A percentile compares a stretch with the other conserved stretches of the same genome.
These are phyloP conservation scores for Cystofilobasidium macerans DNA, from an alignment of 768 basidiomycete species.

Conservation along the genomic window DNA sequence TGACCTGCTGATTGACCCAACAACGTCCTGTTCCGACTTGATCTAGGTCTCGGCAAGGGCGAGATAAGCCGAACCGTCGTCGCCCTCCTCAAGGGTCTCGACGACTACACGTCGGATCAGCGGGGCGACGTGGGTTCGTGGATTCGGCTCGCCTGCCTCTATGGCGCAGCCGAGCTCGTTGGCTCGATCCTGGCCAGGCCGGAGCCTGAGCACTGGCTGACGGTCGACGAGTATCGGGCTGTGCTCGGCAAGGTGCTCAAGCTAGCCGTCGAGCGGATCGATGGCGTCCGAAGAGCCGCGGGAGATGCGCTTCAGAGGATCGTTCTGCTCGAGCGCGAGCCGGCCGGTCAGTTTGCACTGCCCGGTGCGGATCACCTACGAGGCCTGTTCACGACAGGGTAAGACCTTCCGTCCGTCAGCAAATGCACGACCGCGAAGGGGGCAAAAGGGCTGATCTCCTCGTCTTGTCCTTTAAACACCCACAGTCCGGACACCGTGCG, in stretches of 20 bases:
- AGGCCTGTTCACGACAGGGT: slow-evolving; percentile 6
- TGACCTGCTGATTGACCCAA: too few relatives aligned
- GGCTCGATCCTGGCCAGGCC: slow-evolving; percentile 45
- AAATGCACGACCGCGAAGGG: too few relatives aligned
- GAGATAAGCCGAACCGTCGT: slow-evolving; percentile 36
- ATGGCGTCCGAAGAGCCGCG: slow-evolving; percentile 36
- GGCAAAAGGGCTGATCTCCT: too few relatives aligned
- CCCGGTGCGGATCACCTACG: slow-evolving; percentile 1
- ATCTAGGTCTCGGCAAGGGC: not conserved
- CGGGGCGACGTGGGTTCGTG: slow-evolving; percentile 95
- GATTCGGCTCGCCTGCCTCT: slow-evolving; percentile 70
- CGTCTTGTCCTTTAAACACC: not conserved
- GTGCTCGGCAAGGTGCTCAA: slow-evolving; percentile 63
- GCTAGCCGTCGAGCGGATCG: slow-evolving; percentile 80
- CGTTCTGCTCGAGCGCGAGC: slow-evolving; percentile 7
- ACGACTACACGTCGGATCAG: slow-evolving; percentile 86
- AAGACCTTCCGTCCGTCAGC: not conserved
- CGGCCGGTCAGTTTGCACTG: too few relatives aligned
- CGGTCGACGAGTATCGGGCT: slow-evolving; percentile 48
- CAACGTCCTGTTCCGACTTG: not conserved
- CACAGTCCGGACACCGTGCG: slow-evolving; percentile 14
- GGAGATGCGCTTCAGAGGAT: slow-evolving; percentile 13
- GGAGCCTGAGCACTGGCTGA: slow-evolving; percentile 52
- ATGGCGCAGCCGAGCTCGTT: slow-evolving; percentile 50
- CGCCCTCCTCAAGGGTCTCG: slow-evolving; percentile 54